These are phyloP conservation scores for Myxozyma mucilagina DNA, from an alignment of 805 yeast genomes.

Conservation along the genomic window DNA sequence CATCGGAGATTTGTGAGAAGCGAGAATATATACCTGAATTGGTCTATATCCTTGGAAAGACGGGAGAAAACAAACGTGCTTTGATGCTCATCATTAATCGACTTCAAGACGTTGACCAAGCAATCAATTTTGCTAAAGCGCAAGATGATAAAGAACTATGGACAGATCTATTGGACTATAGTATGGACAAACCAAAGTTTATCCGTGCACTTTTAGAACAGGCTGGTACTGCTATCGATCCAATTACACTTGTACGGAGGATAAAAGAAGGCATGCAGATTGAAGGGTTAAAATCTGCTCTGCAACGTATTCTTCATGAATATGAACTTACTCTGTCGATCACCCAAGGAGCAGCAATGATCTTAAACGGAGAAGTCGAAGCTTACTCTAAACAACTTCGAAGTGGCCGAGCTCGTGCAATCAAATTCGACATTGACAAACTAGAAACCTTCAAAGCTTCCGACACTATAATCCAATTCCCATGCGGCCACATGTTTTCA, in stretches of 20 bases:
- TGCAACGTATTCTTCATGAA: constrained; percentile 62
- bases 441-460: constrained; percentile 19
- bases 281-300: constrained; percentile 61
- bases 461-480: constrained; percentile 21
- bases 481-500: constrained; percentile 27
- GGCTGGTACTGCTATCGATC: constrained; percentile 59
- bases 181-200: constrained; percentile 72
- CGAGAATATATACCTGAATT: constrained; percentile 63
- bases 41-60: constrained; percentile 76
- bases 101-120: constrained; percentile 73
- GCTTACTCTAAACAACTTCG: constrained; percentile 26
- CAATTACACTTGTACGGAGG: constrained; percentile 64
- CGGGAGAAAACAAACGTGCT: constrained; percentile 79
- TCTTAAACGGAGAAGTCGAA: constrained; percentile 17
- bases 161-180: constrained; percentile 69
- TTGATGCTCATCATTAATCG: constrained; percentile 72
- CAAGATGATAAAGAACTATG: constrained; percentile 75
- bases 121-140: constrained; percentile 72
- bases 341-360: constrained; percentile 22
- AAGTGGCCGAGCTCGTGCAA: constrained; percentile 26
- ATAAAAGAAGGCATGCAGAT: constrained; percentile 65
- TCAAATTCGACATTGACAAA: constrained; percentile 23
- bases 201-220: constrained; percentile 70
- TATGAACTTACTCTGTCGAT: constrained; percentile 49
- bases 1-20: constrained; percentile 64